Conservation (phyloP, 805 yeast species). For the Debaryomyces maramus region DNA sequence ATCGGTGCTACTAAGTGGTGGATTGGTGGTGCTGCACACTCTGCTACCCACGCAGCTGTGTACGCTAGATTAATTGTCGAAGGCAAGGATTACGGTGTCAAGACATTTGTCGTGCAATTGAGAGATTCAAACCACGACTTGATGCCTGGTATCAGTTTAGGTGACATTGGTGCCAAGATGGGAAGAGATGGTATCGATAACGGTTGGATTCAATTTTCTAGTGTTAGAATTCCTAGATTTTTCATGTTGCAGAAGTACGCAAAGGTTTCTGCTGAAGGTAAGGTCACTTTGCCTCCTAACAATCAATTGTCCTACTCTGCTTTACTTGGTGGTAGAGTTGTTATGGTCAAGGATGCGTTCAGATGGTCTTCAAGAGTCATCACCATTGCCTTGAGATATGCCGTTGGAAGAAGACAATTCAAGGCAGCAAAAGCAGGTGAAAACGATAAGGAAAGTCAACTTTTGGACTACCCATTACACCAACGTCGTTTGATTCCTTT, state of each 20-base stretch:
- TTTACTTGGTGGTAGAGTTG: slow-evolving; percentile 78
- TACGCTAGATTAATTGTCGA: slow-evolving; percentile 78
- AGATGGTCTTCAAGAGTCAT: slow-evolving; percentile 73
- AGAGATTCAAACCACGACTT: slow-evolving; percentile 70
- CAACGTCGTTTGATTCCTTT: slow-evolving; percentile 82
- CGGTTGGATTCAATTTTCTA: slow-evolving; percentile 89
- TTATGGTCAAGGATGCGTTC: slow-evolving; percentile 81
- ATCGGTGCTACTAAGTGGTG: slow-evolving; percentile 94
- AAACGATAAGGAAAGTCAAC: slow-evolving; percentile 54
- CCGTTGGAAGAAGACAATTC: slow-evolving; percentile 85
- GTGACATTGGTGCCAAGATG: slow-evolving; percentile 92
- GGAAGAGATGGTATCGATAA: slow-evolving; percentile 93
- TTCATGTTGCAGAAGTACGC: slow-evolving; percentile 77
- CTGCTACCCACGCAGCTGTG: slow-evolving; percentile 78
- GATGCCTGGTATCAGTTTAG: slow-evolving; percentile 73
- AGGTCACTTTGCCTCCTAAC: slow-evolving; percentile 71
- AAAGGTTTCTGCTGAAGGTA: slow-evolving; percentile 61
- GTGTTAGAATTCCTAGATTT: slow-evolving; percentile 77
- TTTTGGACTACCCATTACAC: slow-evolving; percentile 81
- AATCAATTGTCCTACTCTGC: slow-evolving; percentile 88
- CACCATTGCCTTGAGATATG: slow-evolving; percentile 82
- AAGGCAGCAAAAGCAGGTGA: slow-evolving; percentile 36
- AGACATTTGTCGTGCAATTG: slow-evolving; percentile 86
- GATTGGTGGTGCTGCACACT: slow-evolving; percentile 96
- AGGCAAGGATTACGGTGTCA: slow-evolving; percentile 84